Conservation (phyloP, 306 rosid genomes). For the Albizia julibrissin region DNA sequence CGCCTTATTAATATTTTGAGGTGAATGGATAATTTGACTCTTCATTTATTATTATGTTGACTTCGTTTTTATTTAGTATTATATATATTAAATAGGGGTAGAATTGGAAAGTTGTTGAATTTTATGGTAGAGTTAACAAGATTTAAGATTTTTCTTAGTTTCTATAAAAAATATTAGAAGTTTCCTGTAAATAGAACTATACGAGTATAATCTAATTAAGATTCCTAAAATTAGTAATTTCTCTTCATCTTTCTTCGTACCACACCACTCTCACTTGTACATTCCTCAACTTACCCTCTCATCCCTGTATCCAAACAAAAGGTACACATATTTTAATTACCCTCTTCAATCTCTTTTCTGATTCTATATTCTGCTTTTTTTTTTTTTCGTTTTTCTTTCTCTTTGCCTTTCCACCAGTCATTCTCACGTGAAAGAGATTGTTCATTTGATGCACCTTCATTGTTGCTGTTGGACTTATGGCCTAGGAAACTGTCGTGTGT, state of each 20-base stretch:
- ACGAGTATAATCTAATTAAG: too few relatives aligned
- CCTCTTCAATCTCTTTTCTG: neutral
- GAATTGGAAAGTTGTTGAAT: too few relatives aligned
- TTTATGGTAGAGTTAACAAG: too few relatives aligned
- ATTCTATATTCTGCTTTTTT: neutral
- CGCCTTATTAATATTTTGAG: too few relatives aligned
- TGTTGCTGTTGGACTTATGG: conserved; percentile 25
- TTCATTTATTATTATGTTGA: too few relatives aligned
- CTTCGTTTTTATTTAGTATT: too few relatives aligned
- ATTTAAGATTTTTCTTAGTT: too few relatives aligned
- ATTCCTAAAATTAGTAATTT: too few relatives aligned
- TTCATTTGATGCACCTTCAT: conserved; percentile 56
- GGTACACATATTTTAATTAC: neutral
- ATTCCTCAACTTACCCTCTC: neutral
- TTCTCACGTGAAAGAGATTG: conserved; percentile 49
- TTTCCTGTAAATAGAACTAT: too few relatives aligned
- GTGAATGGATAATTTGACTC: too few relatives aligned
- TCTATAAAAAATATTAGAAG: too few relatives aligned
- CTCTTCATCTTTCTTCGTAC: neutral
- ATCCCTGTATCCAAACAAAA: neutral
- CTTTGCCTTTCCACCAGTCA: conserved; percentile 29
- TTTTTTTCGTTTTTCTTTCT: neutral
- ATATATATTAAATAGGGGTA: too few relatives aligned
- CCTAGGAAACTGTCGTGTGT: neutral
- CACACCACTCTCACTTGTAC: neutral